These are phyloP conservation scores for Malassezia nana DNA, from an alignment of 1,284 basidiomycete species.

Conservation along the genomic window DNA sequence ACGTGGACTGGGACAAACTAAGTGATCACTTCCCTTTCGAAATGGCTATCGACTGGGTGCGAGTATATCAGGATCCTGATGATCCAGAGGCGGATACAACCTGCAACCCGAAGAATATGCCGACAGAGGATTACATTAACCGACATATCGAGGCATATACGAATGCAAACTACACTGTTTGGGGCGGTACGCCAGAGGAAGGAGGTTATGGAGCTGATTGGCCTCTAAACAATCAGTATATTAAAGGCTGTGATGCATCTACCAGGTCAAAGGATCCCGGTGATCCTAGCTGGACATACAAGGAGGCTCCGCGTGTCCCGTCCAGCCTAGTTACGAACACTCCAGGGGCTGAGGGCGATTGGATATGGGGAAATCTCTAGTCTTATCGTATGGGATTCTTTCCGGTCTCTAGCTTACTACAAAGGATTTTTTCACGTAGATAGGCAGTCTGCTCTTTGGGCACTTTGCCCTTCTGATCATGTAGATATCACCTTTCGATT, in stretches of 20 bases:
- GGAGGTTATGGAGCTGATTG: conserved; percentile 14
- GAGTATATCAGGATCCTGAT: conserved; percentile 26
- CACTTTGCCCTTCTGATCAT: too few species aligned
- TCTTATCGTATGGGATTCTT: not conserved
- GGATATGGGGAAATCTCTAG: not conserved
- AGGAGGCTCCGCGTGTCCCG: not conserved
- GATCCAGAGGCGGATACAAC: conserved; percentile 46
- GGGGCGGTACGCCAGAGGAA: conserved; percentile 6
- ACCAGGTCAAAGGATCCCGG: not conserved
- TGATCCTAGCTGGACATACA: not conserved
- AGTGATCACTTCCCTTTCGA: conserved; percentile 23
- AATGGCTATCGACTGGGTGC: conserved; percentile 51
- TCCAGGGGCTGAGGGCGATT: not conserved
- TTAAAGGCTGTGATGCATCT: conserved; percentile 3
- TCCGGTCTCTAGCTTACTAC: too few species aligned
- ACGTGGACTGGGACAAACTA: not conserved
- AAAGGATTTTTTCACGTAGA: too few species aligned
- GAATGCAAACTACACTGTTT: conserved; percentile 37
- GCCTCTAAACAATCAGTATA: conserved; percentile 21
- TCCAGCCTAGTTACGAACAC: not conserved
- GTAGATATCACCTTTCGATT: too few species aligned
- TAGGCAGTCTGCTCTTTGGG: too few species aligned
- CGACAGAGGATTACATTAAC: conserved; percentile 45
- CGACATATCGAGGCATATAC: conserved; percentile 43
- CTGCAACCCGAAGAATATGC: conserved; percentile 41